Base-by-base conservation (phyloP, 2,329 filamentous ascomycete genomes). In the Claviceps cyperi region DNA sequence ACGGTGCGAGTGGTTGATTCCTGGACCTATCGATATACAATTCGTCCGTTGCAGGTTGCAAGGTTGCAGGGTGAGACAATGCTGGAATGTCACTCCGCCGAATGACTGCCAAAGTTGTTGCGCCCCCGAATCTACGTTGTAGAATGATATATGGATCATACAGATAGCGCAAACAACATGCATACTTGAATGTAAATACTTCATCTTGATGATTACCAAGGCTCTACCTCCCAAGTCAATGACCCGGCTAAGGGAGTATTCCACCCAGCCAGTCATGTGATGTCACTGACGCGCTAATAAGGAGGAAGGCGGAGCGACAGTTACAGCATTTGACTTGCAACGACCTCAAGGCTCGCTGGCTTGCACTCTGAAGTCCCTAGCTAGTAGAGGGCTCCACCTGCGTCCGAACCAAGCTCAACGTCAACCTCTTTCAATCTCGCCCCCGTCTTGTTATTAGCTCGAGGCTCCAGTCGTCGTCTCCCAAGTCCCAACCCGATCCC, bases 361-460 rank as follows among this genome's bases (percentile, higher is more conserved):
- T 39, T 43, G 40, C 2, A 3, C 21, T 3, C 3, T 3, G 21
- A 43, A 21, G 45, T 51, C 45, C 37, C 21, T 22, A n/a, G n/a
- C n/a, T n/a, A n/a, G n/a, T n/a, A 24, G 19, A 58, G 21, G 44
- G 59, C 63, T 63, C 65, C 65, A 67, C 65, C 57, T 54, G 28
- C 58, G 56, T 56, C 62, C 60, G 64, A 61, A 60, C 63, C 65
- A 66, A 32, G 65, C 66, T 67, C 60, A 62, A 52, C 48, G 56
- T 60, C 57, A 50, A 32, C 62, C 62, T 64, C 64, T 63, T 64
- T 63, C 63, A 64, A 64, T 62, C 62, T 66, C 62, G 56, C 58
- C 56, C 56, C 51, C 51, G 55, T 54, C 58, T 32, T 32, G 1
- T 32, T 11, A 32, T 11, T 53, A 51, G 47, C 39, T 53, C 45